phyloP scores from a whole-genome alignment of 2,329 filamentous ascomycete species.

The Periconia digitata region DNA sequence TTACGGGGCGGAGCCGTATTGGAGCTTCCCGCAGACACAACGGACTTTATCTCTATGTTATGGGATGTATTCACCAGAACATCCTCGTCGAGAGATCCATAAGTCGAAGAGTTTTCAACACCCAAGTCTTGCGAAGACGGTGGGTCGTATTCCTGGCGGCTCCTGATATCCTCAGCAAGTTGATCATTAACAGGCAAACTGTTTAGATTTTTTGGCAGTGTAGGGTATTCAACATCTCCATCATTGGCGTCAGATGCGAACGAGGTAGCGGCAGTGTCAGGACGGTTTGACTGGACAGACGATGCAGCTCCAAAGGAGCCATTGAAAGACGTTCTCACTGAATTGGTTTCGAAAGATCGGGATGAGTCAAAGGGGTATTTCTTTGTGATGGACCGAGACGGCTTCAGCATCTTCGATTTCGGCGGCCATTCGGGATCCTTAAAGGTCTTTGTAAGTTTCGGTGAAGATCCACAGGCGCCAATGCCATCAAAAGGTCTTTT shows the following conservation, averaged over 20 bases:
- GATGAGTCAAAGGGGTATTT: conserved; percentile 23
- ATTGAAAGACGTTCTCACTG: conserved; percentile 16
- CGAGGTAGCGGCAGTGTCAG: conserved; percentile 16
- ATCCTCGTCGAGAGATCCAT: conserved; percentile 29
- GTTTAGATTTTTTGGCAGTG: conserved; percentile 9
- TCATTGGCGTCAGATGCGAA: conserved; percentile 23
- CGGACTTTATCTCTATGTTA: conserved; percentile 12
- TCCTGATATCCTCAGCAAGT: background rate
- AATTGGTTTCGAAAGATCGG: conserved; percentile 19
- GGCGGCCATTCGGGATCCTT: conserved; percentile 17
- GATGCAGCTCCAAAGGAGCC: conserved; percentile 23
- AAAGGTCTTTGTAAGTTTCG: conserved; percentile 29
- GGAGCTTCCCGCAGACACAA: background rate
- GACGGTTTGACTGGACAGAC: conserved; percentile 27
- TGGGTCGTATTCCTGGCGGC: background rate
- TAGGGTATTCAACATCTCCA: conserved; percentile 10
- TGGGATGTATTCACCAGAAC: conserved; percentile 15
- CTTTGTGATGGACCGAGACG: conserved; percentile 16
- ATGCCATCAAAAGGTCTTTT: conserved; percentile 25
- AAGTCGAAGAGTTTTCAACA: conserved; percentile 24
- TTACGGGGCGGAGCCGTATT: background rate
- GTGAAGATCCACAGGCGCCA: conserved; percentile 18
- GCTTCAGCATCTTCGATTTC: background rate
- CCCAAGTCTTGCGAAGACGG: conserved; percentile 15
- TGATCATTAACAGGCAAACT: background rate